These are phyloP conservation scores for Pleurozium schreberi DNA, from an alignment of 225 moss, liverwort and hornwort species.

Conservation along the genomic window DNA sequence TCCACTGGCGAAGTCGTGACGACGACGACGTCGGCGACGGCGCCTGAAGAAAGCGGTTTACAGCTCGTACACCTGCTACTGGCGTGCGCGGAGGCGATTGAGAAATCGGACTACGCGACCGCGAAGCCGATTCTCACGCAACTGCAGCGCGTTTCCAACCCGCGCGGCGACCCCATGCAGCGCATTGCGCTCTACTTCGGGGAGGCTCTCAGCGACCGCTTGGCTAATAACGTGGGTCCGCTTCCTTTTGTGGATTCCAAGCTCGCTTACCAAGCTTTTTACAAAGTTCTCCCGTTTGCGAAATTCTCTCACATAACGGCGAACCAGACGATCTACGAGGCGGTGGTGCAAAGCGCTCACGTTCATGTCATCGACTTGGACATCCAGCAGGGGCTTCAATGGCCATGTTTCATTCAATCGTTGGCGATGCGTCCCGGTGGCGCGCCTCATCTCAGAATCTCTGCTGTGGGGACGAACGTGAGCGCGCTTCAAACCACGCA, in stretches of 20 bases:
- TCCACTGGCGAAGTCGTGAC: conserved; percentile 12
- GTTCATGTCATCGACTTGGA: conserved; percentile 72
- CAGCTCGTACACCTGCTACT: conserved; percentile 78
- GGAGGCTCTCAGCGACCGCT: conserved; percentile 52
- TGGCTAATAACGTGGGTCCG: background rate
- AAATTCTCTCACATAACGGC: conserved; percentile 81
- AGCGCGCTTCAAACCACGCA: conserved; percentile 27
- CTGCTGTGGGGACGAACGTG: conserved; percentile 47
- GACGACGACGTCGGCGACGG: background rate
- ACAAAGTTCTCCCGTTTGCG: conserved; percentile 50
- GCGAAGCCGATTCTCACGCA: conserved; percentile 53
- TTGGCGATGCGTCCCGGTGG: conserved; percentile 41
- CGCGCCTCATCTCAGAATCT: conserved; percentile 42
- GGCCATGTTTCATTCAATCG: conserved; percentile 74
- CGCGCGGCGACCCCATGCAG: conserved; percentile 75
- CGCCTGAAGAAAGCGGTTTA: conserved; percentile 57
- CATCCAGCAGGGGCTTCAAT: conserved; percentile 68
- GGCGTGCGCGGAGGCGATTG: conserved; percentile 72
- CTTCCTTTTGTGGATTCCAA: conserved; percentile 1
- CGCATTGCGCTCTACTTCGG: conserved; percentile 75
- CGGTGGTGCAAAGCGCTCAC: conserved; percentile 24
- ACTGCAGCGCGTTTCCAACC: conserved; percentile 54
- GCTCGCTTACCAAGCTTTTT: conserved; percentile 63
- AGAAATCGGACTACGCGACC: conserved; percentile 36
- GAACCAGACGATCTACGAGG: conserved; percentile 71